Evolutionary conservation across 2,329 filamentous ascomycete genomes (phyloP), one percentile per base, ranked within the genome.

Genomic region (Phyllosticta ampelicida): DNA sequence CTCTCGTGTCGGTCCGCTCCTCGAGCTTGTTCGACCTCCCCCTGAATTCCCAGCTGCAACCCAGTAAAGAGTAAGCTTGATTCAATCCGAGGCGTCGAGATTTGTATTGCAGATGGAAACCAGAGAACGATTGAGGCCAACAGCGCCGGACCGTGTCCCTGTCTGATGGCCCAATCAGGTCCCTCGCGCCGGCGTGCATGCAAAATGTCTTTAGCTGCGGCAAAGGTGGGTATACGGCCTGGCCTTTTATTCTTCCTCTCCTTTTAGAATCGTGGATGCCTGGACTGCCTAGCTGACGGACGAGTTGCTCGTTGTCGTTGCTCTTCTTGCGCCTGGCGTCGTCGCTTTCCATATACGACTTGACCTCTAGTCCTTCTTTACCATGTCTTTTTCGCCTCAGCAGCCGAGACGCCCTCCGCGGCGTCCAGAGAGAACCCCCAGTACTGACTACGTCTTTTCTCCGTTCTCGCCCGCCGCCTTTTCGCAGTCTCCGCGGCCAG

Each of bases 391-490:
- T 44, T 44, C 36, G 36, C 36, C 36, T n/a, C 36, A 44, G 16
- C 36, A 44, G 36, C 36, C 36, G 36, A 44, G 36, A 44, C 36
- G 36, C n/a, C 36, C 36, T 44, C 55, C 50, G 44, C 55, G 36
- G 13, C 55, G 50, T 18, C 55, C 55, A 21, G 50, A 57, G 11
- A 53, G 55, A 51, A 56, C 55, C 4, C 55, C 55, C 18, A 56
- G 55, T 50, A 56, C 55, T 10, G 48, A 56, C 50, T 18, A 57
- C 48, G 50, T 20, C 30, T 53, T 53, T 51, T 51, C 55, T 26
- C 55, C 55, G 2, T 44, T 29, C 8, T 49, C 55, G 6, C 55
- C 55, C 6, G 49, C 55, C 5, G 55, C 49, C 26, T 49, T 30
- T n/a, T n/a, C 30, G 29, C 28, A 56, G 21, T 50, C 44, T 13